Base-by-base conservation (phyloP, 1,284 basidiomycete genomes). In the Ustilago xerochloae region DNA sequence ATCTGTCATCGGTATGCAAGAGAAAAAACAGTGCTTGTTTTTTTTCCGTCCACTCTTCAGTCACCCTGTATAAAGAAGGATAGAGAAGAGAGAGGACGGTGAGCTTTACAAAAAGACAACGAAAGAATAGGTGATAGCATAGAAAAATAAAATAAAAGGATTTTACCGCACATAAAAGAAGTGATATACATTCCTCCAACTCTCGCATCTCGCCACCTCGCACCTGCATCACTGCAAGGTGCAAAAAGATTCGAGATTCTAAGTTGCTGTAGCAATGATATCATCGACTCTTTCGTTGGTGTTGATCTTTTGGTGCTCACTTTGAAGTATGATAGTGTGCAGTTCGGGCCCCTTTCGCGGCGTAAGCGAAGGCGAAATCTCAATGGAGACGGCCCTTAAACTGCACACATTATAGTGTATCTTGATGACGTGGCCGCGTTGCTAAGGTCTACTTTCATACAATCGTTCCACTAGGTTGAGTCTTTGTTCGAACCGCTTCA, bases 1-100 rank as follows among this genome's bases (percentile, higher is more conserved):
- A 6, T 60, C 58, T 60, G 50, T 60, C 58, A 47, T 60, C 49
- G 58, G 58, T 50, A 52, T 6, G 13, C 8, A 24, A 30, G 16
- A n/a, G 26, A 15, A 8, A 16, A 20, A 36, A 10, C 24, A 43
- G 47, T 12, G 7, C 10, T 28, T 32, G 16, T 32, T 32, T 6
- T 29, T n/a, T 28, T 12, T 1, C 26, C 45, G 45, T 46, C 24
- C 24, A 22, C 6, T 20, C 45, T 30, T 26, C 28, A 8, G 12
- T 36, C n/a, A 13, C 8, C 46, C 24, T 30, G 49, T n/a, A 38
- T n/a, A 38, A 38, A 51, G 33, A 36, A 20, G 22, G 16, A 38
- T 8, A 22, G 33, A 36, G n/a, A 16, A 16, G 49, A 24, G 30
- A n/a, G n/a, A n/a, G n/a, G n/a, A 47, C 53, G 55, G 62, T 64